Evolutionary conservation across 108 stramenopile species (phyloP), one percentile per base, ranked within the genome.

Genomic region (Fragilariopsis cylindrus): DNA sequence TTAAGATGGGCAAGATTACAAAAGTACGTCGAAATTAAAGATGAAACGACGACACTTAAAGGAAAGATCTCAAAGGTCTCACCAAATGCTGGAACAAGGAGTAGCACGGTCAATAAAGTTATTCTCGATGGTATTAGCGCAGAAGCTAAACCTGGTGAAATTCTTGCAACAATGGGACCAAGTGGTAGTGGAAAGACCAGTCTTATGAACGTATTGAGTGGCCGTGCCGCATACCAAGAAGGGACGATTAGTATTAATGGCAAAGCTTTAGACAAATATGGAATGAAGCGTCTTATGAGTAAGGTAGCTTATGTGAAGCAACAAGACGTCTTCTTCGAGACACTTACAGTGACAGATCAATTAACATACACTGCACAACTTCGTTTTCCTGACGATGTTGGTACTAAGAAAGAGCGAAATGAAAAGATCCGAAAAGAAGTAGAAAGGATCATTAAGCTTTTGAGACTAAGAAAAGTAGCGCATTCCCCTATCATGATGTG

Each of bases 301-400:
- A 77, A 85, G 57, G 78, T 87, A 53, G 91, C 89, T 16, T 92
- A 92, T 64, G 90, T 94, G 48, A 89, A 87, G 46, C 93, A 94
- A 55, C 40, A 66, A 30, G 93, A 94, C 71, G 58, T 87, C n/a
- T 90, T 94, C 82, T 87, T 91, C 72, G 78, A 76, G 1, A 86
- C 90, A 73, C 77, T 92, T 66, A 90, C 90, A n/a, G 93, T 94
- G 0, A 65, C 80, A 11, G 93, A 94, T 75, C 88, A 90, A 60
- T 74, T 94, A 13, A 79, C 82, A 5, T 91, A 90, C 74, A 90
- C 88, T 1, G 93, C 93, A 1, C 67, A 85, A 18, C 57, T 91
- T 18, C 79, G 93, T 4, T 69, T 94, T 21, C 87, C 88, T 3
- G 92, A 7, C 65, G 90, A 30, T 82, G 84, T 5, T 39, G 42